Base-by-base conservation (phyloP, 225 moss, liverwort and hornwort species). In the Antitrichia curtipendula region DNA sequence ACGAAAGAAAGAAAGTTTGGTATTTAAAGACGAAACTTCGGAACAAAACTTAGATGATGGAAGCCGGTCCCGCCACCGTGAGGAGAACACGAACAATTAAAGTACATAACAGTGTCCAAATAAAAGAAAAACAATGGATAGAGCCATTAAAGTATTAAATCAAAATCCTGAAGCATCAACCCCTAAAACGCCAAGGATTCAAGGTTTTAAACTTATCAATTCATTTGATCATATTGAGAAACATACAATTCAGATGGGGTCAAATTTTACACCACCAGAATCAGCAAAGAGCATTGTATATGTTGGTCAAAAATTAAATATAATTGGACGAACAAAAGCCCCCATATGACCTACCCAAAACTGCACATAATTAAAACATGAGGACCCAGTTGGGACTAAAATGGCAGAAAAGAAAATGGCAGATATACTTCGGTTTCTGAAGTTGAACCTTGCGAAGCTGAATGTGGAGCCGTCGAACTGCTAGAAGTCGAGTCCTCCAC, bases 361-460 rank as follows among this genome's bases (percentile, higher is more conserved):
- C 53, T 85, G 63, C 76, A 76, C 25, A 49, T 34, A 77, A 77
- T 31, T 24, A 76, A 38, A 52, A 58, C 20, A 43, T 38, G 75
- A 62, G 52, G 52, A 53, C 52, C 50, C 58, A 34, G 43, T 29
- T 16, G 32, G 9, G 41, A 16, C 40, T 49, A 20, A 14, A 49
- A 77, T 56, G 69, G 6, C 12, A 85, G 47, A 64, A 43, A 79
- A 56, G 56, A 74, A 84, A 58, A 65, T 65, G 80, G 64, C 29
- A 71, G 38, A 71, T 24, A 25, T n/a, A 61, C 75, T 77, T 41
- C 20, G 85, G 85, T 82, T 80, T 78, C 87, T 63, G 80, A 86
- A 80, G 64, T 77, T 71, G 68, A 73, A 94, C 92, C 91, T 91
- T 70, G 86, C 62, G 81, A 78, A 60, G 83, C 83, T 87, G 82